Evolutionary conservation across 2,329 filamentous ascomycete genomes (phyloP).

Genomic region (Colletotrichum sp.): DNA sequence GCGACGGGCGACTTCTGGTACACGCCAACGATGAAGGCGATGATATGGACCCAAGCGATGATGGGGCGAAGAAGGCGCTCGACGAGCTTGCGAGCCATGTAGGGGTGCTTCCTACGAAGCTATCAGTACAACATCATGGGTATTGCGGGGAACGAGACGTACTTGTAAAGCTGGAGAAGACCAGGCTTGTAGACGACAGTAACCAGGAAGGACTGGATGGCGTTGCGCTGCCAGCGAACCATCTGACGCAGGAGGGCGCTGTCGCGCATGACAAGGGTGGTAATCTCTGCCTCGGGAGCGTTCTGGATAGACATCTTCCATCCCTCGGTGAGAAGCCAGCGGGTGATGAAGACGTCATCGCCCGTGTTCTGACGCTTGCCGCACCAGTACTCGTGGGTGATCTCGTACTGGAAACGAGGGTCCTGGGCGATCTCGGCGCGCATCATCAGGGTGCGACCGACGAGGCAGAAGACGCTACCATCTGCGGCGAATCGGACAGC

Average conservation of each 20-base stretch:
- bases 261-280: constrained; percentile 25
- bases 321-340: constrained; percentile 28
- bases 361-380: constrained; percentile 26
- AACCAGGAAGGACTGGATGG: constrained; percentile 2
- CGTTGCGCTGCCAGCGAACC: constrained; percentile 28
- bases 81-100: constrained; percentile 20
- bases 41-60: constrained; percentile 8
- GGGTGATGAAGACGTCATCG: constrained; percentile 32
- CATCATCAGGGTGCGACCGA: constrained; percentile 31
- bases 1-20: not conserved
- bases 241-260: constrained; percentile 24
- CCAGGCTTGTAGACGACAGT: constrained; percentile 1
- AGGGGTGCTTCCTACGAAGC: not conserved
- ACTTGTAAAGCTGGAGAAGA: not conserved
- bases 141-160: accelerated
- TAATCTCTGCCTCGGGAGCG: constrained; percentile 24
- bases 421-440: constrained; percentile 26
- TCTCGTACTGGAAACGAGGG: constrained; percentile 24
- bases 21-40: not conserved
- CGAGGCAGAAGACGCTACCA: constrained; percentile 28
- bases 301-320: constrained; percentile 31
- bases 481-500: constrained; percentile 25
- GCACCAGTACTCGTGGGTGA: constrained; percentile 26
- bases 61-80: constrained; percentile 15
- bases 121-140: not conserved